These are phyloP conservation scores for Tylopilus vinaceipallidus DNA, from an alignment of 768 basidiomycete species.

Conservation along the genomic window DNA sequence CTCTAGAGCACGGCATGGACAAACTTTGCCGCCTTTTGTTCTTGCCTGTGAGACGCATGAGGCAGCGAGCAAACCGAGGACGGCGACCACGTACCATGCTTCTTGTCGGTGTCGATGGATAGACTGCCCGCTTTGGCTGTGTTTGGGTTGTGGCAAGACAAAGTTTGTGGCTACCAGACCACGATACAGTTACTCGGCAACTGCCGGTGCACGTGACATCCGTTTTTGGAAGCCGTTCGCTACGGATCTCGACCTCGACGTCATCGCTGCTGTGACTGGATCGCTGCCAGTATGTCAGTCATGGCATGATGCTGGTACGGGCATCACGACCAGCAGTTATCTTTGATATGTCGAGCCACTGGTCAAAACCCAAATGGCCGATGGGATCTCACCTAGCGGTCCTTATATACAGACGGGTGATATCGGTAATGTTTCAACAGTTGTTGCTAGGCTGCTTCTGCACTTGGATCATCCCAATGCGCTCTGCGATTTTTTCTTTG, in stretches of 20 bases:
- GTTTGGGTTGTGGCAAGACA: constrained; percentile 45
- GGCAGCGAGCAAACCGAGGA: constrained; percentile 1
- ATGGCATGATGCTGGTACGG: too few species aligned
- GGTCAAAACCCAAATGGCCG: too few species aligned
- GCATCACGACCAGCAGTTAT: too few species aligned
- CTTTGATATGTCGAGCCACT: too few species aligned
- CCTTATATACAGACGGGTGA: background rate
- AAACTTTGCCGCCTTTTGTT: constrained; percentile 32
- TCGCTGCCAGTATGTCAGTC: too few species aligned
- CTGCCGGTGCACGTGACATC: constrained; percentile 30
- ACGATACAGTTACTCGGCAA: constrained; percentile 38
- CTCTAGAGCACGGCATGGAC: constrained; percentile 25
- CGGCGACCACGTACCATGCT: constrained; percentile 54
- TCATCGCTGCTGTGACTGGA: too few species aligned
- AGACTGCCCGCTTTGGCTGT: constrained; percentile 27
- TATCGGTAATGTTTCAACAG: too few species aligned
- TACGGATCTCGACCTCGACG: too few species aligned
- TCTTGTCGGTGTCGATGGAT: constrained; percentile 56
- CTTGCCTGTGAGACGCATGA: constrained; percentile 39
- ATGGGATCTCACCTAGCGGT: too few species aligned
- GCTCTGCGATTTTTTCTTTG: constrained; percentile 16
- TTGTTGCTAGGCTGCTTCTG: background rate
- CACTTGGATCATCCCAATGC: constrained; percentile 11
- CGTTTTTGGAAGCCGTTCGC: background rate
- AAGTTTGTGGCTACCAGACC: constrained; percentile 56